phyloP scores from a whole-genome alignment of 2,329 filamentous ascomycete species.

The Didymella lethalis region DNA sequence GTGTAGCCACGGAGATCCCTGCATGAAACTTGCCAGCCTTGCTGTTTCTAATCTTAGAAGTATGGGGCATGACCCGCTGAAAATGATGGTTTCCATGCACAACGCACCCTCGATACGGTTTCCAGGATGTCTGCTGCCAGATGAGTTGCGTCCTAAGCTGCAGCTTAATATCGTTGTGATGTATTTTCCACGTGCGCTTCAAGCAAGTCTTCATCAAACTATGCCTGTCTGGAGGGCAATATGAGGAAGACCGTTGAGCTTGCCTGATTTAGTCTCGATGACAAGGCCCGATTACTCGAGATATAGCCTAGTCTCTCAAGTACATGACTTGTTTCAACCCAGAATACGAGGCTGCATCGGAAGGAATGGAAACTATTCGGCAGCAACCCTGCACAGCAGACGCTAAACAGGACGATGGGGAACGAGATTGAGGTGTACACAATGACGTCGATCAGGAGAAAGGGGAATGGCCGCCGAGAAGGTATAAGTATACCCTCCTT shows the following conservation, averaged over 20 bases:
- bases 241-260: conserved; percentile 1
- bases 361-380: conserved; percentile 5
- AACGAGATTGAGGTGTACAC: conserved; percentile 3
- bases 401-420: conserved; percentile 9
- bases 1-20: conserved; percentile 23
- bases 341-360: conserved; percentile 5
- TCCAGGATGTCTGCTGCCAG: neutral
- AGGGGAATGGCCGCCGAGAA: neutral
- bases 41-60: conserved; percentile 23
- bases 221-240: neutral
- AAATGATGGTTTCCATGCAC: conserved; percentile 1
- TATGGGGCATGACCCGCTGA: conserved; percentile 7
- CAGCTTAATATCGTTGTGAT: neutral
- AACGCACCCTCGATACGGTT: neutral
- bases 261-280: neutral
- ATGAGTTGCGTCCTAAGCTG: neutral
- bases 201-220: neutral
- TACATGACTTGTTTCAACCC: conserved; percentile 1
- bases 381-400: conserved; percentile 6
- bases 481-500: conserved; percentile 26
- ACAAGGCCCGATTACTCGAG: neutral
- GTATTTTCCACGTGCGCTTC: too few relatives aligned
- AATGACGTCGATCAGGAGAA: conserved; percentile 16
- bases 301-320: neutral
- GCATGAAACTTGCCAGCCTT: conserved; percentile 15